Conservation (phyloP, 768 basidiomycete species). For the Amanita exitialis region DNA sequence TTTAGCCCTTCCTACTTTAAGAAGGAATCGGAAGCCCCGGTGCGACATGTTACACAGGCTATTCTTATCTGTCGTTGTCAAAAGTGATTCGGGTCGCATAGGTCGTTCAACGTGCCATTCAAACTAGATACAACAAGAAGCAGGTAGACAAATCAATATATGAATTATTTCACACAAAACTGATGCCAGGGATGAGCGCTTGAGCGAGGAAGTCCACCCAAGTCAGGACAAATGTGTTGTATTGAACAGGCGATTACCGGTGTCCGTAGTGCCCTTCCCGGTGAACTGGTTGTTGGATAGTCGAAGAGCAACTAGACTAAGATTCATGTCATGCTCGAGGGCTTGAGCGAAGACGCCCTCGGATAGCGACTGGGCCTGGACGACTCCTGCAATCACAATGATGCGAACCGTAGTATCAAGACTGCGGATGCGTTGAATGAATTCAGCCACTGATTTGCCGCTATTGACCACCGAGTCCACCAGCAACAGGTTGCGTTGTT, state of each 20-base stretch:
- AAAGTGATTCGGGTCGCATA: no score
- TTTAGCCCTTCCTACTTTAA: no score
- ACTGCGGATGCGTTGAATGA: conserved; percentile 9
- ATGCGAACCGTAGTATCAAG: neutral
- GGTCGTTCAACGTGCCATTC: no score
- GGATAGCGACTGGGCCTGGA: conserved; percentile 8
- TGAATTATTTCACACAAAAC: no score
- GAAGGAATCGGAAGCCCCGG: no score
- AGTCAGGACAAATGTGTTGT: conserved; percentile 13
- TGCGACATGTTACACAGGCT: no score
- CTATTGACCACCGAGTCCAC: conserved; percentile 18
- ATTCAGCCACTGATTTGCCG: conserved; percentile 15
- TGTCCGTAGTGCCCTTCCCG: conserved; percentile 14
- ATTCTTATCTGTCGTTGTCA: no score
- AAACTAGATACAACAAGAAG: no score
- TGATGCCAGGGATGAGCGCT: no score
- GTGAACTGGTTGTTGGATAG: conserved; percentile 15
- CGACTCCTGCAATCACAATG: neutral
- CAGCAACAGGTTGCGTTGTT: conserved; percentile 11
- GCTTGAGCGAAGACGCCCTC: conserved; percentile 8
- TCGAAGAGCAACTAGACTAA: conserved; percentile 13
- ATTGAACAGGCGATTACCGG: conserved; percentile 15
- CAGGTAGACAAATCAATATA: no score
- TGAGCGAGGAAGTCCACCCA: neutral
- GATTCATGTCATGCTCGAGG: conserved; percentile 10